Conservation (phyloP, 495 filamentous ascomycete genomes). For the Letharia lupina region DNA sequence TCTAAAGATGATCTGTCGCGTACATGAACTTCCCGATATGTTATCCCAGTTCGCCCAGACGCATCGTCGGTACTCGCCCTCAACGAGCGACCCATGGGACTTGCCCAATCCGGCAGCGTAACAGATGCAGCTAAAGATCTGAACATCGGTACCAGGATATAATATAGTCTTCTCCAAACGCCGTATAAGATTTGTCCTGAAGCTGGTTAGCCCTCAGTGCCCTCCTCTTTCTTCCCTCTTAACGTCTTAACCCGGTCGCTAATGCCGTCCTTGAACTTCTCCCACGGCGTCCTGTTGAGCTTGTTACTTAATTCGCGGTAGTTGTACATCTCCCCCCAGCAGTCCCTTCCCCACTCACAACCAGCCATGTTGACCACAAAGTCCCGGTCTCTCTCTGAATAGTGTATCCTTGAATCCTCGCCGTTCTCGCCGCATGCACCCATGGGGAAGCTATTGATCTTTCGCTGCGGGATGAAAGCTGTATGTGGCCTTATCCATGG, state of each 20-base stretch:
- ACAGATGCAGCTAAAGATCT: not conserved
- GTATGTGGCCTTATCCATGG: constrained; percentile 87
- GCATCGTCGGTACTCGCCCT: not conserved
- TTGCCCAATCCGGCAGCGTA: not conserved
- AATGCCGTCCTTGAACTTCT: constrained; percentile 42
- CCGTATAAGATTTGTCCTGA: constrained; percentile 2
- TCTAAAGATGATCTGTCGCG: not conserved
- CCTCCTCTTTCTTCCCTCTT: constrained; percentile 22
- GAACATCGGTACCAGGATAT: not conserved
- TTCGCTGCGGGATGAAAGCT: constrained; percentile 84
- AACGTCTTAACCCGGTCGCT: constrained; percentile 26
- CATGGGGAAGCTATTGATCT: constrained; percentile 86
- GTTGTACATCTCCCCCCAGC: constrained; percentile 94
- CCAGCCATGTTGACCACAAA: constrained; percentile 99
- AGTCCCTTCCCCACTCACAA: constrained; percentile 92
- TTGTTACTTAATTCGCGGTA: constrained; percentile 82
- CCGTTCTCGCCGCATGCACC: constrained; percentile 79
- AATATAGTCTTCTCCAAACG: not conserved
- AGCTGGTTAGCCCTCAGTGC: constrained; percentile 8
- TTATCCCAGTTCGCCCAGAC: not conserved
- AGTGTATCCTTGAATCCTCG: constrained; percentile 71
- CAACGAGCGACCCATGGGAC: not conserved
- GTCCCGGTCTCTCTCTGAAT: constrained; percentile 74
- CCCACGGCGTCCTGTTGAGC: constrained; percentile 75
- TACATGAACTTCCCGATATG: not conserved